Evolutionary conservation across 1,139 yeast species (phyloP), one percentile per base, ranked within the genome.

Genomic region (Pichiaceae sp.): DNA sequence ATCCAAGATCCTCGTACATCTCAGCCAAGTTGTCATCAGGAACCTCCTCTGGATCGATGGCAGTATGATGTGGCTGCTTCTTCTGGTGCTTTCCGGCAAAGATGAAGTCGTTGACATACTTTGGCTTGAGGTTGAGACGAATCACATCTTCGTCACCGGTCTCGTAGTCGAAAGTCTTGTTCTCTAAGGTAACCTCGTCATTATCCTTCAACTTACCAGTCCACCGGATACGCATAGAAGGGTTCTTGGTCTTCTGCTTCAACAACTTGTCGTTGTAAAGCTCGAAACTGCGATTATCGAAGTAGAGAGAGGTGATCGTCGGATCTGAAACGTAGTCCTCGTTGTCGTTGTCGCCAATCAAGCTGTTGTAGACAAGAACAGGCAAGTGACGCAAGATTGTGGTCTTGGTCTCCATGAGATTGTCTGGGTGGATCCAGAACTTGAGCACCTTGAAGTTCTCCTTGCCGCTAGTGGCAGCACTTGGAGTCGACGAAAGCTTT

Each of bases 361-460:
- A 60, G 32, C 63, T 61, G 44, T 75, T 76, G 58, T 86, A 91
- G 34, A 91, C 83, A 44, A 91, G 70, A 4, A 89, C 94, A 0
- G 98, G 98, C 49, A 91, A 72, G 53, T 87, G 95, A 58, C 97
- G 81, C 54, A 91, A 72, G 46, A 91, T 85, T 45, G 87, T 78
- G 18, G 97, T 86, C 63, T 91, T 91, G 40, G 87, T 95, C 62
- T 91, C 97, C 96, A 89, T 89, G 56, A 89, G 67, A 57, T 91
- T 87, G 53, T 91, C 98, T 14, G 91, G 91, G 56, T 91, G 97
- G 35, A 91, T 72, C 98, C 98, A 91, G 60, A 89, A 89, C 62
- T 86, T 86, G 62, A 81, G 79, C 19, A 86, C 78, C 51, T 83
- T 85, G 59, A 68, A 83, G 40, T 69, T 69, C 7, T 38, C 33